These are phyloP conservation scores for Eimeria tenella DNA, from an alignment of 169 alveolate genomes.

Conservation along the genomic window DNA sequence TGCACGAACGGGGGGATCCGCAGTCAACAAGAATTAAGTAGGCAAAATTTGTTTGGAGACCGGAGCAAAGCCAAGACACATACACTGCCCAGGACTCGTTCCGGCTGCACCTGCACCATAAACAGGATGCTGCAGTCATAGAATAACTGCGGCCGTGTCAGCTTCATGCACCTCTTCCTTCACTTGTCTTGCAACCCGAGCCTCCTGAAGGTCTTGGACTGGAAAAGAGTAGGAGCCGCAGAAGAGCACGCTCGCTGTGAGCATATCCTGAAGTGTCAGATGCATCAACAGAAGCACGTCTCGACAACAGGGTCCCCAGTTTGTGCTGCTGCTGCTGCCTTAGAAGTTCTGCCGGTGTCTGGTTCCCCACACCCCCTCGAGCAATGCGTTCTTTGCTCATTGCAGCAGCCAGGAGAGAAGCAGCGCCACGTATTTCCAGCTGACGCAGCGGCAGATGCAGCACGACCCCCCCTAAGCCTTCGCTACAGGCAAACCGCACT, in stretches of 20 bases:
- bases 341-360: constrained; percentile 7
- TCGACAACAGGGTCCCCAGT: neutral
- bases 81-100: neutral
- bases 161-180: constrained; percentile 22
- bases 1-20: neutral
- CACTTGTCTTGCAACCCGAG: neutral
- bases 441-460: constrained; percentile 29
- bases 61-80: neutral
- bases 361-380: neutral
- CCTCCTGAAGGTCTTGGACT: neutral
- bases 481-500: constrained; percentile 49
- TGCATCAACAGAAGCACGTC: neutral
- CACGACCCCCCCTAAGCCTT: constrained; percentile 28
- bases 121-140: neutral
- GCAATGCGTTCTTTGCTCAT: constrained; percentile 16
- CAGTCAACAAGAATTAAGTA: neutral
- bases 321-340: constrained; percentile 7
- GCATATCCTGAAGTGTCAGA: constrained; percentile 13
- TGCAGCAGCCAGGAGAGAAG: constrained; percentile 36
- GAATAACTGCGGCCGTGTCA: neutral
- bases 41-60: neutral
- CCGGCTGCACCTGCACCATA: too few species aligned
- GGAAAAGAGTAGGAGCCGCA: constrained; percentile 13
- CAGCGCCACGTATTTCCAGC: constrained; percentile 46
- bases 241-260: constrained; percentile 47